These are phyloP conservation scores for Colletotrichum agaves DNA, from an alignment of 2,329 filamentous ascomycete species.

Conservation along the genomic window DNA sequence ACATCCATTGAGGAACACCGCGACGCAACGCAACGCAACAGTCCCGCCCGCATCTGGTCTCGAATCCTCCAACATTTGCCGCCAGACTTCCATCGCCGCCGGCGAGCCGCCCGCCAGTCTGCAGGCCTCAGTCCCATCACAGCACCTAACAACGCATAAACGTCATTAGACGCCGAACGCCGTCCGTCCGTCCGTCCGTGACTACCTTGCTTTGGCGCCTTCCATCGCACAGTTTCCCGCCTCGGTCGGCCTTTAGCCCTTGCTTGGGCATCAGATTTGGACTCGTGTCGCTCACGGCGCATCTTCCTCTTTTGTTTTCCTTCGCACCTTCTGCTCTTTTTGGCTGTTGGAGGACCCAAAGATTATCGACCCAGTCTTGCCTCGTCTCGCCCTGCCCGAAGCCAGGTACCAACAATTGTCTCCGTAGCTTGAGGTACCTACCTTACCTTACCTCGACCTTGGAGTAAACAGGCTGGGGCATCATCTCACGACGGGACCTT, in stretches of 20 bases:
- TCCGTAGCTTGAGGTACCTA: not conserved
- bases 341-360: not conserved
- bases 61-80: not conserved
- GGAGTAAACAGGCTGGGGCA: not conserved
- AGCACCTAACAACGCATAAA: conserved; percentile 1
- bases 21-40: not conserved
- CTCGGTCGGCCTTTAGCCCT: conserved; percentile 17
- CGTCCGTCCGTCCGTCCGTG: conserved; percentile 12
- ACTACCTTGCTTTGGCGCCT: conserved; percentile 6
- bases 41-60: not conserved
- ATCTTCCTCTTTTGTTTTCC: not conserved
- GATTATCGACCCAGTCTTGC: too few species aligned
- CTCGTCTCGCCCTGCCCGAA: not conserved
- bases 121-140: conserved; percentile 13
- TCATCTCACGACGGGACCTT: not conserved
- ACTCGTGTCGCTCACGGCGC: conserved; percentile 20
- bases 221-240: conserved; percentile 11
- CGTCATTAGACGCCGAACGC: conserved; percentile 28
- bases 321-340: not conserved
- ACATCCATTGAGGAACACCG: not conserved
- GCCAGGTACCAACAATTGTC: too few species aligned
- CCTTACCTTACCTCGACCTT: not conserved
- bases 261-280: not conserved
- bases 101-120: conserved; percentile 25
- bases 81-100: conserved; percentile 16